A percentile compares a stretch with the other conserved stretches of the same genome.
These are phyloP conservation scores for Gonium pectorale DNA, from an alignment of 139 green algal genomes.

Conservation along the genomic window DNA sequence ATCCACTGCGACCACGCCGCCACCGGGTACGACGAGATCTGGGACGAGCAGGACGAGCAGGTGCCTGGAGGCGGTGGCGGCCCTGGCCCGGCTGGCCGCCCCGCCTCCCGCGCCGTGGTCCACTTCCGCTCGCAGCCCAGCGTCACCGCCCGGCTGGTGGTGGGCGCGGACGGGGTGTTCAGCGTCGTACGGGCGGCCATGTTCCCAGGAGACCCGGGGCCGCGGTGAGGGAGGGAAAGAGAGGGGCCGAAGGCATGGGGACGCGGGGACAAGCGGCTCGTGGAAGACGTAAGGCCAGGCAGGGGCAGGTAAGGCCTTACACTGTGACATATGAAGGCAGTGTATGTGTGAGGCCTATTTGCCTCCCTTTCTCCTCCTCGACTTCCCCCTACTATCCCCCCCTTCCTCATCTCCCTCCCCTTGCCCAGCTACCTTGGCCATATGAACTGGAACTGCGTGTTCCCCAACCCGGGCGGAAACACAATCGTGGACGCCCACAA, in stretches of 20 bases:
- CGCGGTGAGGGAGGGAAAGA: constrained; percentile 25
- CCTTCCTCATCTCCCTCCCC: no score
- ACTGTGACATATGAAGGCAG: no score
- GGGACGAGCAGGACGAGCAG: neutral
- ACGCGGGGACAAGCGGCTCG: neutral
- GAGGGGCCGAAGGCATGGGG: neutral
- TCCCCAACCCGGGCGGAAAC: constrained; percentile 44
- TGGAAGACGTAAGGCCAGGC: neutral
- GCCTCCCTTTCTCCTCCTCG: neutral
- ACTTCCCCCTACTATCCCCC: neutral
- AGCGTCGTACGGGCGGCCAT: constrained; percentile 49
- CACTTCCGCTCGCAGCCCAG: constrained; percentile 29
- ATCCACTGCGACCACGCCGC: constrained; percentile 52
- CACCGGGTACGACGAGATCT: constrained; percentile 47
- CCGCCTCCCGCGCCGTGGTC: neutral
- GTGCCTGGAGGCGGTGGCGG: no score
- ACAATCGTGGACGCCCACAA: constrained; percentile 22
- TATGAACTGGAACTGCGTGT: constrained; percentile 69
- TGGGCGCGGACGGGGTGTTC: constrained; percentile 63
- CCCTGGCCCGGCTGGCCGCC: neutral
- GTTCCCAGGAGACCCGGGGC: constrained; percentile 49
- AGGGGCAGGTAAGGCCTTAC: neutral
- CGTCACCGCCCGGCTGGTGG: constrained; percentile 53
- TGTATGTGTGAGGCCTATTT: no score
- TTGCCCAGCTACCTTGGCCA: constrained; percentile 53